phyloP scores from a whole-genome alignment of 192 early-diverging fungal genomes.

The Linnemannia hyalina region DNA sequence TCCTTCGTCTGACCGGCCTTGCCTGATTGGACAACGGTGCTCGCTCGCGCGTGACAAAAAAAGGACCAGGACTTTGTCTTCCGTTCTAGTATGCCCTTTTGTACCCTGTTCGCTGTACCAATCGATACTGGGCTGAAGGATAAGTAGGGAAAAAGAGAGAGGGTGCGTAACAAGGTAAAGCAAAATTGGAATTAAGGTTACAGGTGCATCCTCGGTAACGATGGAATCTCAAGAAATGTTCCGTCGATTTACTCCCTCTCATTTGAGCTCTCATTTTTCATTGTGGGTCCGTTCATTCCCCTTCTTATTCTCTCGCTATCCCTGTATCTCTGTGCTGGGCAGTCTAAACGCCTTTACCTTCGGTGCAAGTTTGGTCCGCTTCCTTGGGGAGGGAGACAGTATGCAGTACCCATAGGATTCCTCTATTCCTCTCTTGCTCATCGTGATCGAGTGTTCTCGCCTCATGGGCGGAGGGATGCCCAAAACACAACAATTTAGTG shows the following conservation, averaged over 20 bases:
- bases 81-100: no score
- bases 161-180: background rate
- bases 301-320: background rate
- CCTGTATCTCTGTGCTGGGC: background rate
- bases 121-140: no score
- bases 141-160: no score
- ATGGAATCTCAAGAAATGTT: conserved; percentile 3
- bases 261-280: background rate
- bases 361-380: background rate
- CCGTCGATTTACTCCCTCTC: background rate
- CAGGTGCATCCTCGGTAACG: background rate
- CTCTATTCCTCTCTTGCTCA: background rate
- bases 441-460: background rate
- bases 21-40: conserved; percentile 1
- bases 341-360: background rate
- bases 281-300: background rate
- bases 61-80: no score
- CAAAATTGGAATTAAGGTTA: background rate
- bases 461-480: no score
- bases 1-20: background rate
- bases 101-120: no score
- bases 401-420: no score
- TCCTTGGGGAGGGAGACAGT: background rate
- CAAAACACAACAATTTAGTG: no score
- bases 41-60: background rate